Conservation (phyloP, 768 basidiomycete species). For the Boletales sp. region DNA sequence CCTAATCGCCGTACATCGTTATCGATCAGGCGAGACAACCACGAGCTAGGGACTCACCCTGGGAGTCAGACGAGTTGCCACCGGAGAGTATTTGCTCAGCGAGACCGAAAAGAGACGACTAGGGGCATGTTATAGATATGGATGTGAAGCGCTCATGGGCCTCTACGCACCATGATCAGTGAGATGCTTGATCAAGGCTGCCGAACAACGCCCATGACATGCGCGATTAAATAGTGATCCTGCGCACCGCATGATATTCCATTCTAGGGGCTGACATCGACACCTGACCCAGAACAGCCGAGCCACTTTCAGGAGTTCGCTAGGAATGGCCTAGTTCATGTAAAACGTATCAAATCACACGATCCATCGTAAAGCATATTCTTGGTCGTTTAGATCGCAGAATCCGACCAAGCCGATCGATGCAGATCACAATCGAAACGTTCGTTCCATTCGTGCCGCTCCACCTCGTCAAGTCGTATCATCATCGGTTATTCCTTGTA, state of each 20-base stretch:
- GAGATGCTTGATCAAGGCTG: slow-evolving; percentile 4
- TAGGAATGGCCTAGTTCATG: too few species aligned
- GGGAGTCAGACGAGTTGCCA: slow-evolving; percentile 2
- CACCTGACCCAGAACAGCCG: slow-evolving; percentile 13
- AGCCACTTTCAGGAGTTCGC: neutral
- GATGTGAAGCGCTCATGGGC: neutral
- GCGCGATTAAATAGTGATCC: slow-evolving; percentile 10
- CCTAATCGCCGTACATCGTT: slow-evolving; percentile 28
- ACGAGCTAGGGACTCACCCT: slow-evolving; percentile 3
- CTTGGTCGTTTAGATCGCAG: too few species aligned
- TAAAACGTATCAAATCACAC: too few species aligned
- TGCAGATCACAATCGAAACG: too few species aligned
- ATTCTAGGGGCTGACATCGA: slow-evolving; percentile 18
- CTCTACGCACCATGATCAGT: slow-evolving; percentile 23
- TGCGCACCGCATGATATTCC: slow-evolving; percentile 17
- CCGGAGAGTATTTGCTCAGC: slow-evolving; percentile 60
- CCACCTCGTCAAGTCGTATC: too few species aligned
- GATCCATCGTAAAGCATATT: too few species aligned
- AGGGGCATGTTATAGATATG: neutral
- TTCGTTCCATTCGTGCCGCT: too few species aligned
- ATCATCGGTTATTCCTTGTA: neutral
- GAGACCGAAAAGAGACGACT: slow-evolving; percentile 68
- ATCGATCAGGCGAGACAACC: slow-evolving; percentile 8
- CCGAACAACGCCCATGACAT: slow-evolving; percentile 8
- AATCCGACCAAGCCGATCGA: too few species aligned